Evolutionary conservation across 2,329 filamentous ascomycete species (phyloP).

Genomic region (Diaporthe australafricana): DNA sequence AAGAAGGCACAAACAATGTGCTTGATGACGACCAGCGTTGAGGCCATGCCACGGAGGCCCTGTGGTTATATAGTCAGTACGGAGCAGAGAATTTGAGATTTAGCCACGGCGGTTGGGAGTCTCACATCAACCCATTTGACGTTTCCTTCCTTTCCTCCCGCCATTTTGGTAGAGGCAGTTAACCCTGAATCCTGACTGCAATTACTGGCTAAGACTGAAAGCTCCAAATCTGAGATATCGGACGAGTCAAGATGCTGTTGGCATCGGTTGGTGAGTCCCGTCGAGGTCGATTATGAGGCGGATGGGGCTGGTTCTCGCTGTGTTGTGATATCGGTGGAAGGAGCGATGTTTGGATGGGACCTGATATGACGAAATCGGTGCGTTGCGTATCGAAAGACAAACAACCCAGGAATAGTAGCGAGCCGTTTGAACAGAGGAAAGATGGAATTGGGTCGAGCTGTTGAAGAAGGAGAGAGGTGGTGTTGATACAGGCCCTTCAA

Average conservation of each 20-base stretch:
- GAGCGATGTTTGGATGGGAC: background rate
- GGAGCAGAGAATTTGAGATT: slow-evolving; percentile 50
- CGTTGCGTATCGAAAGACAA: background rate
- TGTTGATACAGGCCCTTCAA: slow-evolving; percentile 5
- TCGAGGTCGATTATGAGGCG: background rate
- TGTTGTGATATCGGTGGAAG: background rate
- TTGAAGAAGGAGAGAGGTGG: background rate
- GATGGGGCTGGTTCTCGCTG: background rate
- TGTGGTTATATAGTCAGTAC: slow-evolving; percentile 64
- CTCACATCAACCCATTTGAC: slow-evolving; percentile 39
- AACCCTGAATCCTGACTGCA: background rate
- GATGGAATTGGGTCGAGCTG: background rate
- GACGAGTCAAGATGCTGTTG: background rate
- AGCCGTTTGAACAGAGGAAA: slow-evolving; percentile 9
- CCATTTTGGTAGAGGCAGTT: slow-evolving; percentile 39
- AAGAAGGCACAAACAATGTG: slow-evolving; percentile 36
- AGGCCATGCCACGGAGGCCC: slow-evolving; percentile 38
- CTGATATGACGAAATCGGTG: background rate
- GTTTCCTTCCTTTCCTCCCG: slow-evolving; percentile 38
- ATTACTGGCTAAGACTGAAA: background rate
- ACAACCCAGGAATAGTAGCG: background rate
- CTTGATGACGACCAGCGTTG: slow-evolving; percentile 37
- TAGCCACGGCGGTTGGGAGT: background rate
- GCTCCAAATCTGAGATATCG: background rate
- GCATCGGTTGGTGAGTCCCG: background rate